A percentile compares a stretch with the other conserved stretches of the same genome.
These are phyloP conservation scores for Neostapfia colusana DNA, from an alignment of 176 grass and related monocot genomes.

Conservation along the genomic window DNA sequence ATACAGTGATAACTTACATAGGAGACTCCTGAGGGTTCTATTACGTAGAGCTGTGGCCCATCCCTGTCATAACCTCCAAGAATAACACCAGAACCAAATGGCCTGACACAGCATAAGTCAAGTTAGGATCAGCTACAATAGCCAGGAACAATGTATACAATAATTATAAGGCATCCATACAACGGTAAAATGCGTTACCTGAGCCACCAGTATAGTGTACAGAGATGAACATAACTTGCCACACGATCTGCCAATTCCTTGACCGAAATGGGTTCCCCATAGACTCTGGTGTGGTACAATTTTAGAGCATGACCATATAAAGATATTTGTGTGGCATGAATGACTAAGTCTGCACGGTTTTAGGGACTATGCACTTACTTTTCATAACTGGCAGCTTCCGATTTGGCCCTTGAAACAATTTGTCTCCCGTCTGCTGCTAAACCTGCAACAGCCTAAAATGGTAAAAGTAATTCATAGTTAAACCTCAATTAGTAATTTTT, in stretches of 20 bases:
- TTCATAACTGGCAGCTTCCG: conserved; percentile 75
- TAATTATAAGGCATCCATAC: neutral
- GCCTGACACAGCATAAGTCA: conserved; percentile 40
- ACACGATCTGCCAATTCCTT: conserved; percentile 88
- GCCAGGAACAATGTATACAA: conserved; percentile 14
- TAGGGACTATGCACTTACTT: conserved; percentile 39
- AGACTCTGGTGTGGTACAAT: conserved; percentile 48
- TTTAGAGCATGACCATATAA: conserved; percentile 29
- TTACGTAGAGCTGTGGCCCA: conserved; percentile 83
- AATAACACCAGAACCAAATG: conserved; percentile 82
- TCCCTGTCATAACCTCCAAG: conserved; percentile 97
- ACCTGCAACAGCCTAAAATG: conserved; percentile 62
- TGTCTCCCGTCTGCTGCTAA: conserved; percentile 88
- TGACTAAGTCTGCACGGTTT: neutral
- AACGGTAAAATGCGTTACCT: conserved; percentile 41
- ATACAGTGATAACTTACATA: conserved; percentile 51
- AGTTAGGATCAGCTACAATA: neutral
- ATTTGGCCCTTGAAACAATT: conserved; percentile 76
- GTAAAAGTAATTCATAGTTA: neutral
- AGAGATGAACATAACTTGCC: conserved; percentile 84
- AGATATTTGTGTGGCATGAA: neutral
- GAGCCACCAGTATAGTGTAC: conserved; percentile 91
- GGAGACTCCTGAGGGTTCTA: conserved; percentile 69
- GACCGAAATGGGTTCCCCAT: conserved; percentile 78
- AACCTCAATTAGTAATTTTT: neutral